A percentile compares a stretch with the other conserved stretches of the same genome.
phyloP scores from a whole-genome alignment of 331 rosid species.

The Rhamnella rubrinervis region DNA sequence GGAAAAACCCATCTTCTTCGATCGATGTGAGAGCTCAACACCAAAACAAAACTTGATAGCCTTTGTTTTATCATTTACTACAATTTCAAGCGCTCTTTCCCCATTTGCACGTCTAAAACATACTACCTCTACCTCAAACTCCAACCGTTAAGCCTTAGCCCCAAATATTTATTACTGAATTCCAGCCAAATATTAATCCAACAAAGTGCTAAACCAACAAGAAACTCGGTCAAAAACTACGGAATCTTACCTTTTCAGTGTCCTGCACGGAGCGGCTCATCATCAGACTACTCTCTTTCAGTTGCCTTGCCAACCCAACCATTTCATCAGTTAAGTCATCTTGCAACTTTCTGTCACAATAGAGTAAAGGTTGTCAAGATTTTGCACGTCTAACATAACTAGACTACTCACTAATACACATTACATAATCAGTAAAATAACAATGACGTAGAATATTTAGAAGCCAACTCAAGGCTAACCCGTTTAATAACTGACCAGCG shows the following conservation, averaged over 20 bases:
- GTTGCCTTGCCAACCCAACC: slow-evolving; percentile 90
- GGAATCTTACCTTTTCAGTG: slow-evolving; percentile 67
- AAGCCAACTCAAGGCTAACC: background rate
- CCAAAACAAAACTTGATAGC: background rate
- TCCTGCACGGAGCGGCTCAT: slow-evolving; percentile 76
- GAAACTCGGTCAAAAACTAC: background rate
- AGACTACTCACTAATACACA: too few relatives aligned
- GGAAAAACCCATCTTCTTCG: background rate
- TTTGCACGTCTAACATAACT: too few relatives aligned
- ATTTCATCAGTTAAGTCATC: slow-evolving; percentile 95
- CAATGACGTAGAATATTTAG: background rate
- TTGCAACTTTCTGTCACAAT: slow-evolving; percentile 64
- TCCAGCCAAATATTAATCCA: background rate
- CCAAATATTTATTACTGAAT: background rate
- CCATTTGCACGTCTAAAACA: background rate
- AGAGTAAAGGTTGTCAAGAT: background rate
- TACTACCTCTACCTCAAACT: background rate
- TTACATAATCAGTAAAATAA: background rate
- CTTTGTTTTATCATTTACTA: background rate
- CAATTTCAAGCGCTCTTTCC: background rate
- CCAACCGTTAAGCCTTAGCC: background rate
- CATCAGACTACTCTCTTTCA: slow-evolving; percentile 84
- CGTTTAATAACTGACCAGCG: background rate
- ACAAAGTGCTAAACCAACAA: background rate
- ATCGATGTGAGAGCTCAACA: too few relatives aligned